Evolutionary conservation across 78 protist genomes (phyloP), one percentile per base, ranked within the genome.

Genomic region (Dictyostelium brefeldianum): DNA sequence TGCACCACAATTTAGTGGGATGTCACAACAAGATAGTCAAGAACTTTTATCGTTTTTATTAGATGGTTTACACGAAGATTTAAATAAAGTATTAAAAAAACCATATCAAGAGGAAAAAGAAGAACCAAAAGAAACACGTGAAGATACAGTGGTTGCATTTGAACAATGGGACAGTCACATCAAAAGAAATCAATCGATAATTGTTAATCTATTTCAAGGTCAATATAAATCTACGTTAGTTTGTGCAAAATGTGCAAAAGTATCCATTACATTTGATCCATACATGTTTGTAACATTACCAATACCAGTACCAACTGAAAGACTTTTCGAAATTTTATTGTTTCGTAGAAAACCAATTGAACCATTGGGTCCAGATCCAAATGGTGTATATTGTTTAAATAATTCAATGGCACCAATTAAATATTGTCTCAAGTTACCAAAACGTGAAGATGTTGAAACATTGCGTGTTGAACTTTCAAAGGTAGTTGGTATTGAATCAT

Each of bases 41-140:
- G 99, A 98, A 51, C 48, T 97, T 1, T 48, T 96, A 17, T 57
- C 96, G 0, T 94, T 94, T 50, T 51, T 98, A 14, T 65, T 97
- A 27, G 99, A 98, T 83, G 98, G 97, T 27, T 83, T 98, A 10
- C 99, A 98, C 81, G 99, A 98, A 47, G 99, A 98, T 79, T 83
- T 98, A 50, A 98, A 98, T 47, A 74, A 77, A 22, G 94, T 89
- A 20, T 50, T 77, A 83, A 87, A 87, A 71, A 95, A 94, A 81
- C 96, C 95, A 8, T 97, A 90, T 59, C 80, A 73, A 2, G 98
- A 97, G 65, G 83, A 69, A 12, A 82, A 80, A 15, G 83, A 89
- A 5, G 93, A 87, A 59, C 18, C 80, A 36, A 87, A 87, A 36
- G 93, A 87, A 29, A 56, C 22, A 17, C 47, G 93, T 59, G 93